Percentiles rank a stretch among this genome's conserved stretches.
These are phyloP conservation scores for Fusarium gaditjirri DNA, from an alignment of 2,329 filamentous ascomycete genomes.

Conservation along the genomic window DNA sequence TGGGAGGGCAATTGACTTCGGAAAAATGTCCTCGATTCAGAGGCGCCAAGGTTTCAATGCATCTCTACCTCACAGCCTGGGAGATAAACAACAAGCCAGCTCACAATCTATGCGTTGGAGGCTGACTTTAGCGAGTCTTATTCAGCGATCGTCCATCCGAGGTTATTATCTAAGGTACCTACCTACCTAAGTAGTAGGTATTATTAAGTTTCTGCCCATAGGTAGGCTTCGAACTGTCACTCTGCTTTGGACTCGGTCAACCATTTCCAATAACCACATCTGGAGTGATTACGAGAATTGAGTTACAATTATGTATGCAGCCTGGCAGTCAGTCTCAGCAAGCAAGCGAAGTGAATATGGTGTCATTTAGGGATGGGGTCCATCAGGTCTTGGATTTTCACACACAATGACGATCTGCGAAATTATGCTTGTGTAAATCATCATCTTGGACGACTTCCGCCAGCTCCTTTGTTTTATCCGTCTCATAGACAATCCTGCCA, in stretches of 20 bases:
- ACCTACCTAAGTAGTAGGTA: background rate
- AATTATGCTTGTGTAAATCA: conserved; percentile 26
- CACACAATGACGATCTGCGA: conserved; percentile 14
- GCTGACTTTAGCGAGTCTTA: conserved; percentile 6
- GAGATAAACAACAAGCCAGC: conserved; percentile 15
- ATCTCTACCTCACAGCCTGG: background rate
- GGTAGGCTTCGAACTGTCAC: background rate
- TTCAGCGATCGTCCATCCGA: background rate
- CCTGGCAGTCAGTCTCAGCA: background rate
- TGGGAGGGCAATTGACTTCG: conserved; percentile 19
- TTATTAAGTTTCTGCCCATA: conserved; percentile 24
- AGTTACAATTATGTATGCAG: conserved; percentile 14
- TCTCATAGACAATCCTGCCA: background rate
- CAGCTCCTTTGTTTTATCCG: background rate
- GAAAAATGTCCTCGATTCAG: conserved; percentile 30
- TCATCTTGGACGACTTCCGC: conserved; percentile 16
- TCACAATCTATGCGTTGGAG: conserved; percentile 18
- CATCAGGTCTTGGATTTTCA: conserved; percentile 32
- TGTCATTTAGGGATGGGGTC: conserved; percentile 22
- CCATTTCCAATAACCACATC: background rate
- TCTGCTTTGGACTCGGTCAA: background rate
- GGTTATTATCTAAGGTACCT: background rate
- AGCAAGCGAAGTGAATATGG: conserved; percentile 4
- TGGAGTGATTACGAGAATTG: conserved; percentile 8
- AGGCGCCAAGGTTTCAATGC: conserved; percentile 36